These are phyloP conservation scores for Populus tomentosa DNA, from an alignment of 441 rosid genomes.

Conservation along the genomic window DNA sequence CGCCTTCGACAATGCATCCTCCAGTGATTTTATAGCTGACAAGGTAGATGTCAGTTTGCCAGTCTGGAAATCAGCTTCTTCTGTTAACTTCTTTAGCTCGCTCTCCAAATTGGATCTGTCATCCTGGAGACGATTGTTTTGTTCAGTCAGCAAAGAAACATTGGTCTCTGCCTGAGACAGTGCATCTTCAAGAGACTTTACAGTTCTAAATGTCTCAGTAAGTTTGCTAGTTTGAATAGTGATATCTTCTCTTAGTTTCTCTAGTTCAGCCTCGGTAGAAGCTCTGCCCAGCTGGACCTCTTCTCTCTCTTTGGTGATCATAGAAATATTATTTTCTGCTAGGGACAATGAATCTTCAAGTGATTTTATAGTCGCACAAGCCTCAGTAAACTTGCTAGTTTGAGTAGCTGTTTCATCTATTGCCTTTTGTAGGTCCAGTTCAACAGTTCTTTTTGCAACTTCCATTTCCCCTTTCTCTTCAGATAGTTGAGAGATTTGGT, in stretches of 20 bases:
- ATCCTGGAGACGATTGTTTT: neutral
- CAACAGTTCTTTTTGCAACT: constrained; percentile 42
- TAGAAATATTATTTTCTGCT: too few relatives aligned
- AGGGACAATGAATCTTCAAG: constrained; percentile 42
- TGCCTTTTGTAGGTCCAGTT: constrained; percentile 59
- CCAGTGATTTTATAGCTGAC: neutral
- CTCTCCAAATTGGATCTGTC: too few relatives aligned
- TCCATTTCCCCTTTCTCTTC: constrained; percentile 49
- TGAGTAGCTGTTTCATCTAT: constrained; percentile 48
- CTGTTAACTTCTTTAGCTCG: neutral
- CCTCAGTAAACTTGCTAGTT: constrained; percentile 51
- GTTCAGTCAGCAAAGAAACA: neutral
- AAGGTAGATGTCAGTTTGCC: neutral
- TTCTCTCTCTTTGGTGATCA: neutral
- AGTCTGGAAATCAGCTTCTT: neutral
- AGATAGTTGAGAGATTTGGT: constrained; percentile 37
- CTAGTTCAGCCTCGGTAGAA: neutral
- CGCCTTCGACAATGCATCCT: neutral
- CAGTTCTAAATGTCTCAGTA: neutral
- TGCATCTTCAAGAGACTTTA: neutral
- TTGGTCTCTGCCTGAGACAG: neutral
- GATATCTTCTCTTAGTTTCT: neutral
- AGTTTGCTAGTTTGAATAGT: neutral
- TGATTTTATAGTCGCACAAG: constrained; percentile 53
- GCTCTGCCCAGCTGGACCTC: neutral